Evolutionary conservation across 768 basidiomycete species (phyloP), one percentile per base, ranked within the genome.

Genomic region (Clitopilus hobsonii): DNA sequence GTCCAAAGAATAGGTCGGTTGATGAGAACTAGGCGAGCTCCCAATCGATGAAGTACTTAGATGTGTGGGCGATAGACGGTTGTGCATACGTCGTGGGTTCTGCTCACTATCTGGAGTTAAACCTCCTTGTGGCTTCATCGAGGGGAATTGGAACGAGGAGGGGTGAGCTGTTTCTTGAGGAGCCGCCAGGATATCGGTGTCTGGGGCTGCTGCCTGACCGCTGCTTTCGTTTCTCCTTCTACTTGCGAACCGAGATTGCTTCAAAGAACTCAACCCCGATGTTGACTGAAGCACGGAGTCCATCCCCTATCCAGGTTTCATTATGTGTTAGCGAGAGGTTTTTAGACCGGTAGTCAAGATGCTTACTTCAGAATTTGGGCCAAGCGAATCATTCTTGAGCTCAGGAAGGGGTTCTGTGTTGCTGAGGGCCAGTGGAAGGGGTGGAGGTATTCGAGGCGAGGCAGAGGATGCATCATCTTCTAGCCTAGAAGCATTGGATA

Each of bases 1-100:
- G 62, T 86, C 84, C 20, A 85, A 66, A 0, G 84, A 86, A 59
- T 74, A 75, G 13, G 83, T 81, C 30, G 82, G 75, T 57, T 79
- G 84, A 64, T 83, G 84, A n/a, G 71, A 60, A 53, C 60, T 69
- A 18, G 71, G 67, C 5, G 71, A 70, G 38, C 57, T 54, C 16
- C 59, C 58, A 16, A 64, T 57, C 8, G 63, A 67, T 7, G 69
- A 67, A 16, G 67, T 24, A 60, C 65, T 64, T 5, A 62, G 49
- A 58, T 69, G 67, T 2, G 69, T 72, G 1, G 71, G 71, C 5
- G 74, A 72, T 16, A 62, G 57, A 47, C 60, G 62, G 30, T 56
- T 65, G 50, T 63, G 60, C 16, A 62, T 51, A 14, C 49, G 36
- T 59, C 61, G 32, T 61, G 60, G 29, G 60, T 32, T 30, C 58